Evolutionary conservation across 1,284 basidiomycete species (phyloP), one percentile per base, ranked within the genome.

Genomic region (Exobasidium rhododendri): DNA sequence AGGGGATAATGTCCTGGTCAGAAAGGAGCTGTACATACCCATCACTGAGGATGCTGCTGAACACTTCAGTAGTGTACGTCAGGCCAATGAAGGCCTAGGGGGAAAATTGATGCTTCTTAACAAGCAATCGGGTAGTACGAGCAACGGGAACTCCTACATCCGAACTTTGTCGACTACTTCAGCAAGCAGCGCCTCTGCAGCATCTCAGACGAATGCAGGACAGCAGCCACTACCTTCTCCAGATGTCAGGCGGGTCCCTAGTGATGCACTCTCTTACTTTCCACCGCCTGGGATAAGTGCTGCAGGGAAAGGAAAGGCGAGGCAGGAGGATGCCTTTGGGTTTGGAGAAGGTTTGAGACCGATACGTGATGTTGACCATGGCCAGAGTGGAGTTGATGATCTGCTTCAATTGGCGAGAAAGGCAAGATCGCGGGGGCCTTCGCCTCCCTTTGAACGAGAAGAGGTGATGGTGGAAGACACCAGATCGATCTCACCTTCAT

Each of bases 351-450:
- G 52, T 2, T 32, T 55, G 32, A 55, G 22, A 17, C 52, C 52
- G 11, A 31, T 17, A 60, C 65, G 4, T 62, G 63, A 4, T 60
- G 62, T 32, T 47, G 59, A 61, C 11, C 68, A 66, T 20, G 75
- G 75, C 44, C 73, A 74, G 46, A 69, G 68, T 32, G 75, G 75
- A 14, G 59, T 77, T 13, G 75, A 77, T 55, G 75, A 77, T 59
- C 59, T 77, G 29, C 53, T 77, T 3, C 46, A 58, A 26, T 44
- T 65, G 22, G 62, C 63, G 22, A 47, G 56, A 28, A 11, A 30
- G 10, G 57, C 57, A 49, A 46, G 57, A n/a, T 17, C 46, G 47
- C 57, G 43, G 17, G 57, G 57, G 10, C n/a, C 29, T 46, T 22
- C 29, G 14, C 22, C 35, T 49, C 17, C 40, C 7, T 7, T 20